These are phyloP conservation scores for Chlamydomonas eustigma DNA, from an alignment of 139 green algal genomes.

Conservation along the genomic window DNA sequence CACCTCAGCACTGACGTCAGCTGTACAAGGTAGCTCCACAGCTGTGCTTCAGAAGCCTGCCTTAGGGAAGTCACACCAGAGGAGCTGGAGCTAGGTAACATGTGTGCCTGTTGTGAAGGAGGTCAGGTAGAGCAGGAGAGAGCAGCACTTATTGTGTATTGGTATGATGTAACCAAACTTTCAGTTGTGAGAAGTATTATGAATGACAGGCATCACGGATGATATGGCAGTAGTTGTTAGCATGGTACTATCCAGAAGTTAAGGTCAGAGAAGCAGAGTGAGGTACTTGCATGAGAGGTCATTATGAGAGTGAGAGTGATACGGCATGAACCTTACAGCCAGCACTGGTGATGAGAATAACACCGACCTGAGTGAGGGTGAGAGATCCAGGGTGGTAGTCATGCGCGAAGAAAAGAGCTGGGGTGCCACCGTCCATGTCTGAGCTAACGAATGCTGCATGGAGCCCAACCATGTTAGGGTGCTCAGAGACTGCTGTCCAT, in stretches of 20 bases:
- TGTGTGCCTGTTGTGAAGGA: conserved; percentile 6
- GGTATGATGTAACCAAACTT: too few relatives aligned
- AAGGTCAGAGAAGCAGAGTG: too few relatives aligned
- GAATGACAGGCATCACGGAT: too few relatives aligned
- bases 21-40: conserved; percentile 78
- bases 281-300: too few relatives aligned
- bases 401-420: conserved; percentile 44
- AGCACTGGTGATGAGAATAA: not conserved
- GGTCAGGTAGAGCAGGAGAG: too few relatives aligned
- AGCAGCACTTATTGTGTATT: too few relatives aligned
- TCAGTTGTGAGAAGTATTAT: too few relatives aligned
- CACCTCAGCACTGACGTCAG: conserved; percentile 61
- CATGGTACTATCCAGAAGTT: too few relatives aligned
- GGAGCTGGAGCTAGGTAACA: not conserved
- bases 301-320: too few relatives aligned
- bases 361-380: conserved; percentile 5
- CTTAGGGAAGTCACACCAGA: conserved; percentile 21
- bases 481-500: conserved; percentile 56
- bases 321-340: too few relatives aligned
- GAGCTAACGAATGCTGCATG: conserved; percentile 62
- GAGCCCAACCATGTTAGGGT: conserved; percentile 69
- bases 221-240: too few relatives aligned
- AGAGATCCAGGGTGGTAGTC: conserved; percentile 10
- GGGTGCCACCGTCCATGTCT: conserved; percentile 39
- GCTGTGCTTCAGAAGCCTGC: conserved; percentile 60